Evolutionary conservation across 1,284 basidiomycete genomes (phyloP).

Genomic region (Boletus calvinii): DNA sequence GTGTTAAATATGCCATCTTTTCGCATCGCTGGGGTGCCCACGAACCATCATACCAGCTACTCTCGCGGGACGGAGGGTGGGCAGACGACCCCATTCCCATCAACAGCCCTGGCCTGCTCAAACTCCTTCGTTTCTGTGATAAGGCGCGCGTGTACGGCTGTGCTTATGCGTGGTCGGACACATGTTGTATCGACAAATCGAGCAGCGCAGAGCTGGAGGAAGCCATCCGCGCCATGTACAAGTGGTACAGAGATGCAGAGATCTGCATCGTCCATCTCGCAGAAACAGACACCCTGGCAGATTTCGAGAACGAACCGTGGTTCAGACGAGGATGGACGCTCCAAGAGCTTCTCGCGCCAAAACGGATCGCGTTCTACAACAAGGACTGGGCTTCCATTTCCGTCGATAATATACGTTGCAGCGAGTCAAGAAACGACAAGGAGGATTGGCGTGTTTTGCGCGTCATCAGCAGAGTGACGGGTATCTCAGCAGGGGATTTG

Average conservation of each 20-base stretch:
- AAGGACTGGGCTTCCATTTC: conserved; percentile 7
- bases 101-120: conserved; percentile 3
- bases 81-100: neutral
- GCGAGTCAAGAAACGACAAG: conserved; percentile 9
- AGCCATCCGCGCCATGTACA: conserved; percentile 20
- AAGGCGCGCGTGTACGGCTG: conserved; percentile 11
- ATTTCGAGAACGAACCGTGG: conserved; percentile 15
- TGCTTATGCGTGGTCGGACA: conserved; percentile 18
- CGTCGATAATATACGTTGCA: neutral
- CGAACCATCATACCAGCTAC: conserved; percentile 15
- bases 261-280: conserved; percentile 19
- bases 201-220: conserved; percentile 20
- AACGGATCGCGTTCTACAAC: conserved; percentile 12
- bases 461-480: conserved; percentile 12
- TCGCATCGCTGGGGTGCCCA: conserved; percentile 19
- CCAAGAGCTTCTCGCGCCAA: conserved; percentile 17
- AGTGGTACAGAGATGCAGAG: conserved; percentile 16
- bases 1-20: conserved; percentile 15
- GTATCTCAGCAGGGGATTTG: conserved; percentile 13
- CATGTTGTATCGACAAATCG: conserved; percentile 17
- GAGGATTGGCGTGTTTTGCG: conserved; percentile 16
- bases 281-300: conserved; percentile 7
- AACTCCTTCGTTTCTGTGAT: conserved; percentile 14
- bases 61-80: conserved; percentile 3
- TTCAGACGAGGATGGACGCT: conserved; percentile 19